These are phyloP conservation scores for Aspergillus leporis DNA, from an alignment of 495 filamentous ascomycete species.

Conservation along the genomic window DNA sequence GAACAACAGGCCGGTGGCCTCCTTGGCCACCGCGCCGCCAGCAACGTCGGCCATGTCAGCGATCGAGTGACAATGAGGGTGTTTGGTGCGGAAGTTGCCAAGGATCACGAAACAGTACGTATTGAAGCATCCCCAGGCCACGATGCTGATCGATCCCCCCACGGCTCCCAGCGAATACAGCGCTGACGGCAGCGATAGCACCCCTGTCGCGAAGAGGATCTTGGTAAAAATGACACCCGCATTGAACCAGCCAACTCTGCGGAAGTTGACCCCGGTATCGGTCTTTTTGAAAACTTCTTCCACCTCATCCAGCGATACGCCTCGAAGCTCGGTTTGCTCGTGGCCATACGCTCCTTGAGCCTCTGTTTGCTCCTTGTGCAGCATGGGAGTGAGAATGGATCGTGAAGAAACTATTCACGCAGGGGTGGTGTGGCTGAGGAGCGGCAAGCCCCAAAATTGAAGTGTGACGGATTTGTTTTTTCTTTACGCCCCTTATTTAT, in stretches of 20 bases:
- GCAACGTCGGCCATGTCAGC: conserved; percentile 68
- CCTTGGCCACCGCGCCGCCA: conserved; percentile 51
- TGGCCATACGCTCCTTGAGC: no score
- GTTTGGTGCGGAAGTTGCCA: conserved; percentile 31
- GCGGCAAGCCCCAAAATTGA: no score
- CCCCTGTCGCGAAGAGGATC: conserved; percentile 50
- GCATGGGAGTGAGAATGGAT: no score
- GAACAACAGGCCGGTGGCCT: conserved; percentile 42
- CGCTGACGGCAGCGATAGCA: conserved; percentile 57
- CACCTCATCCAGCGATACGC: neutral
- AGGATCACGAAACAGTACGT: conserved; percentile 40
- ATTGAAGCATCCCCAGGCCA: conserved; percentile 61
- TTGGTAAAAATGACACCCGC: conserved; percentile 56
- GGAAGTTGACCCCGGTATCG: conserved; percentile 50
- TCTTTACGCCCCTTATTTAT: no score
- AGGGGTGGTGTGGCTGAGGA: no score
- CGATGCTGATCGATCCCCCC: conserved; percentile 51
- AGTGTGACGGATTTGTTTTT: no score
- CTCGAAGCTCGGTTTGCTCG: no score
- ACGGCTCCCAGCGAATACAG: conserved; percentile 64
- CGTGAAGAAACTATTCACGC: no score
- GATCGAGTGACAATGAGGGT: conserved; percentile 49
- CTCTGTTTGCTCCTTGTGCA: no score
- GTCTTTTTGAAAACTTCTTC: conserved; percentile 53
- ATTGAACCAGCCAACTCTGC: conserved; percentile 52